These are phyloP conservation scores for Hanseniaspora lindneri DNA, from an alignment of 805 yeast genomes.

Conservation along the genomic window DNA sequence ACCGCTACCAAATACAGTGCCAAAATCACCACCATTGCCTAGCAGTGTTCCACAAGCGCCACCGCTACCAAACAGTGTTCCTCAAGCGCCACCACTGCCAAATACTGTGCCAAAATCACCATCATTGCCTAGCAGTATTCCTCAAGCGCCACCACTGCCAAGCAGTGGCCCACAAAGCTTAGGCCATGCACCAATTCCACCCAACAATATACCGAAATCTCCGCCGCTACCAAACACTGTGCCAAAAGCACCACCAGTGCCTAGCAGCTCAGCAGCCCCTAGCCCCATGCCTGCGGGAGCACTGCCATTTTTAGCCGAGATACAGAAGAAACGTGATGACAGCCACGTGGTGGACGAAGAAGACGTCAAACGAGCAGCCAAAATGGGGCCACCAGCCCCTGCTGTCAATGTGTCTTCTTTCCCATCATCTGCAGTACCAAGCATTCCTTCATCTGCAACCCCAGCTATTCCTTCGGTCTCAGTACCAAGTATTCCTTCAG, in stretches of 20 bases:
- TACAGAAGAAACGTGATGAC: slow-evolving; percentile 44
- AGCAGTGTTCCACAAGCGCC: slow-evolving; percentile 21
- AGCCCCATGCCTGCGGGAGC: slow-evolving; percentile 19
- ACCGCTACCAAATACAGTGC: slow-evolving; percentile 16
- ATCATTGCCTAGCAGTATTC: slow-evolving; percentile 21
- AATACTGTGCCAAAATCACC: slow-evolving; percentile 18
- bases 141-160: slow-evolving; percentile 21
- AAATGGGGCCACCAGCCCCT: background rate
- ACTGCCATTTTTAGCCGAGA: slow-evolving; percentile 48
- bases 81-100: slow-evolving; percentile 16
- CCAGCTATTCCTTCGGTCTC: slow-evolving; percentile 15
- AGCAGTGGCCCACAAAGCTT: slow-evolving; percentile 15
- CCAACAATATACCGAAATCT: slow-evolving; percentile 9
- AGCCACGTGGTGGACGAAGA: slow-evolving; percentile 37
- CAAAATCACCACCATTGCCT: slow-evolving; percentile 21
- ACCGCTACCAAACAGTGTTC: slow-evolving; percentile 17
- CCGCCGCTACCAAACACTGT: slow-evolving; percentile 18
- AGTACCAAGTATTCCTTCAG: slow-evolving; percentile 24
- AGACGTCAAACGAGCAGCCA: slow-evolving; percentile 18
- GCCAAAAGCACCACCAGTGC: slow-evolving; percentile 24
- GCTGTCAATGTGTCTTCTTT: background rate
- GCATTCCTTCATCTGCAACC: too few relatives aligned
- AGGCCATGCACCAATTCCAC: slow-evolving; percentile 19
- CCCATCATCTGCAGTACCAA: slow-evolving; percentile 1
- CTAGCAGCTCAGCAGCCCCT: slow-evolving; percentile 22